phyloP scores from a whole-genome alignment of 2,329 filamentous ascomycete species.

The Xylariaceae sp. region DNA sequence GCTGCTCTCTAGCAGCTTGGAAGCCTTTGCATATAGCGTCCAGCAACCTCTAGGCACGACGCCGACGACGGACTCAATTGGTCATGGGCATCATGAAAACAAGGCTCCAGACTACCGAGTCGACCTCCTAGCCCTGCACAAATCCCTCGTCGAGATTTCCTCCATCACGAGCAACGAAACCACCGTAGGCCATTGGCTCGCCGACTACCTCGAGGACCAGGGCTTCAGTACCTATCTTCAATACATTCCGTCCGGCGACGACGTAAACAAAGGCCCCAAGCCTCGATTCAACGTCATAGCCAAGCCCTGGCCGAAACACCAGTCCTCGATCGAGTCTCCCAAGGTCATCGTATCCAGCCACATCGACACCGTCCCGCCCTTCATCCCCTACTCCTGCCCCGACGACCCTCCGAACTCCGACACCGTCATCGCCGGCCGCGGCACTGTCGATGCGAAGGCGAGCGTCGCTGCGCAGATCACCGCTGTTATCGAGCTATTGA shows the following conservation, averaged over 20 bases:
- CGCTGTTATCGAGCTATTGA: slow-evolving; percentile 58
- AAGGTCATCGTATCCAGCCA: slow-evolving; percentile 72
- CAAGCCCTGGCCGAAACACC: slow-evolving; percentile 49
- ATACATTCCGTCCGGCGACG: slow-evolving; percentile 35
- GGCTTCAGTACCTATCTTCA: slow-evolving; percentile 46
- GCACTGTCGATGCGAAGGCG: slow-evolving; percentile 70
- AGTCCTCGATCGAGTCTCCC: slow-evolving; percentile 40
- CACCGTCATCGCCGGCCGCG: slow-evolving; percentile 66
- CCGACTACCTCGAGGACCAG: slow-evolving; percentile 56
- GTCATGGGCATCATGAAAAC: neutral
- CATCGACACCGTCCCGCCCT: slow-evolving; percentile 76
- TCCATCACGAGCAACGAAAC: slow-evolving; percentile 71
- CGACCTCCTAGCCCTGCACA: slow-evolving; percentile 68
- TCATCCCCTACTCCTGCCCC: slow-evolving; percentile 64
- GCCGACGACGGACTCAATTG: neutral
- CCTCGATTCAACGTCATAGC: slow-evolving; percentile 75
- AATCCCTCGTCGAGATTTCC: slow-evolving; percentile 68
- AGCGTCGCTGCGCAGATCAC: slow-evolving; percentile 71
- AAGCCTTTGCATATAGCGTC: neutral
- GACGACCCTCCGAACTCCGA: slow-evolving; percentile 42
- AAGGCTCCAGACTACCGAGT: slow-evolving; percentile 40
- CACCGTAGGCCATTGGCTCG: slow-evolving; percentile 65
- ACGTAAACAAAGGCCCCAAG: slow-evolving; percentile 17
- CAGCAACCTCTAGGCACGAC: neutral
- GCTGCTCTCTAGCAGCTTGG: slow-evolving; percentile 7